These are phyloP conservation scores for Aspergillus wentii DNA, from an alignment of 495 filamentous ascomycete genomes.

Conservation along the genomic window DNA sequence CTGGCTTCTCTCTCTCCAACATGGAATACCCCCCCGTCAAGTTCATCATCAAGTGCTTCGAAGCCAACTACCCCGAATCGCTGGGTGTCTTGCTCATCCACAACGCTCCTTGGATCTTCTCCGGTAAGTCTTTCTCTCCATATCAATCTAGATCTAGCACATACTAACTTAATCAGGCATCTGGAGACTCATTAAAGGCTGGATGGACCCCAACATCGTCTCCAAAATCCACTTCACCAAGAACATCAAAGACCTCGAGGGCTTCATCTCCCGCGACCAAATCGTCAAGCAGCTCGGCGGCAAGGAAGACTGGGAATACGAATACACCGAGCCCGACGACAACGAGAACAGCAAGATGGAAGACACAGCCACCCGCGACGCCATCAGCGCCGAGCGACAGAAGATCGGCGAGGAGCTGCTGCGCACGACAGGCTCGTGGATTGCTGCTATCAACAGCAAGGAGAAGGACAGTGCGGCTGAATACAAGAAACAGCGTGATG, in stretches of 20 bases:
- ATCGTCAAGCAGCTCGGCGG: slow-evolving; percentile 78
- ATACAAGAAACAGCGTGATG: slow-evolving; percentile 52
- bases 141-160: not conserved
- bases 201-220: slow-evolving; percentile 95
- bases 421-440: slow-evolving; percentile 64
- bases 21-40: slow-evolving; percentile 97
- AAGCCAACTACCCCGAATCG: slow-evolving; percentile 92
- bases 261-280: slow-evolving; percentile 63
- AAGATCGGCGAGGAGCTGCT: slow-evolving; percentile 64
- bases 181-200: slow-evolving; percentile 84
- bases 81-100: slow-evolving; percentile 84
- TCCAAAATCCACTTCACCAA: slow-evolving; percentile 92
- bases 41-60: slow-evolving; percentile 96
- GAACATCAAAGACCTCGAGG: slow-evolving; percentile 65
- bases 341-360: slow-evolving; percentile 70
- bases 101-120: slow-evolving; percentile 94
- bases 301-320: slow-evolving; percentile 73
- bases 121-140: slow-evolving; percentile 44
- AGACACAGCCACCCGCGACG: slow-evolving; percentile 56
- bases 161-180: slow-evolving; percentile 43
- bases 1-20: slow-evolving; percentile 77
- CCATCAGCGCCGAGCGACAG: slow-evolving; percentile 52
- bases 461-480: slow-evolving; percentile 21
- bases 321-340: slow-evolving; percentile 68
- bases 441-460: slow-evolving; percentile 38